phyloP scores from a whole-genome alignment of 2,329 filamentous ascomycete genomes.

The Trichophyton schoenleinii region DNA sequence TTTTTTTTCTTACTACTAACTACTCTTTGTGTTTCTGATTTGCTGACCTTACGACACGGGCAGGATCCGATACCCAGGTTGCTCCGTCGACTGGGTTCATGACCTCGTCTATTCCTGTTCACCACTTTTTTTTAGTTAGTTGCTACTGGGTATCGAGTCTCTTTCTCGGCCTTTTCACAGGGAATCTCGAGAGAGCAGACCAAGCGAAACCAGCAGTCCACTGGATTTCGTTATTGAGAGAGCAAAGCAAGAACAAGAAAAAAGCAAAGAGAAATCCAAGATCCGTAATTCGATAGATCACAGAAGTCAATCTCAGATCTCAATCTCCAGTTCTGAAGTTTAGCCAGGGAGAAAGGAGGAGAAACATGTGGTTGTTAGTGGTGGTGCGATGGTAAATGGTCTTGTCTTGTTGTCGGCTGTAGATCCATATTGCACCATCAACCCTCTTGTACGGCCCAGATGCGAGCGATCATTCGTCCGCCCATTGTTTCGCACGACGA shows the following conservation, averaged over 20 bases:
- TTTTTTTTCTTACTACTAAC: no score
- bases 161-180: neutral
- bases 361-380: neutral
- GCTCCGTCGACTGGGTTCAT: neutral
- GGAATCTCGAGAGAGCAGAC: neutral
- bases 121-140: neutral
- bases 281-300: slow-evolving; percentile 1
- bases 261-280: neutral
- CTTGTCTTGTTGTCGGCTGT: neutral
- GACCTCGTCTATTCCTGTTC: neutral
- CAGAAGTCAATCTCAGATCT: slow-evolving; percentile 2
- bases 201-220: neutral
- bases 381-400: neutral
- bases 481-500: neutral
- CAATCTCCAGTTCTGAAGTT: neutral
- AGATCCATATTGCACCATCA: neutral
- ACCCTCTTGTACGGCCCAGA: neutral
- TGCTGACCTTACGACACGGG: neutral
- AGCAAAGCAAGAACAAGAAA: neutral
- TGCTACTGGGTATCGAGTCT: no score
- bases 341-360: neutral
- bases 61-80: neutral
- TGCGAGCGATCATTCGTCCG: neutral
- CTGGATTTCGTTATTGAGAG: no score
- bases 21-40: no score